Evolutionary conservation across 78 protist species (phyloP), one percentile per base, ranked within the genome.

Genomic region (Dictyostelium purpureum): DNA sequence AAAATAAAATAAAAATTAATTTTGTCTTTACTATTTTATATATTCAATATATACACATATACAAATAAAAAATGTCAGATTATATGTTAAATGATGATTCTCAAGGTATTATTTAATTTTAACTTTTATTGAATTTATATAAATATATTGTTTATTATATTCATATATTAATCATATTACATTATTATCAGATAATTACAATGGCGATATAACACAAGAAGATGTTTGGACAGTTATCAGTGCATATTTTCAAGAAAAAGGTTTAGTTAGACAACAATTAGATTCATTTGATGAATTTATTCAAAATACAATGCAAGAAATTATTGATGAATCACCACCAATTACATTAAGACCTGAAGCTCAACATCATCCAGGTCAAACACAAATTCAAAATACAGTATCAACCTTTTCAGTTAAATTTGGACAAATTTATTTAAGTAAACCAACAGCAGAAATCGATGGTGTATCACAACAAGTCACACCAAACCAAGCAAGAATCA

Each of bases 231-330:
- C 56, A 26, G 97, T 99, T 31, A 97, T 99, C 26, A 24, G 78
- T 18, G 65, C 99, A 31, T 99, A 88, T 61, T 99, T 99, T 79
- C 87, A 88, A 61, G 98, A 97, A 63, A 98, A 98, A 95, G 99
- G 99, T 18, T 96, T 99, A 1, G 98, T 98, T n/a, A 93, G 95
- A 31, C 99, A 99, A 94, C 99, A 99, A 88, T 96, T 99, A 26
- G 99, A 98, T 82, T 99, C 99, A 14, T 99, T 96, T 88, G 97
- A 99, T 80, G 95, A 96, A 51, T 99, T 99, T 89, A 77, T 98
- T 45, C 26, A 38, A 26, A 37, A 59, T 37, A 88, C 96, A n/a
- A 74, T 99, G 91, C 99, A 94, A 69, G 98, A 97, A n/a, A 40
- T 98, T 24, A 67, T 99, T 28, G 97, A 96, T 49, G 97, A 97